Evolutionary conservation across 139 green algal species (phyloP), one percentile per base, ranked within the genome.

Genomic region (Chlamydomonas sp.): DNA sequence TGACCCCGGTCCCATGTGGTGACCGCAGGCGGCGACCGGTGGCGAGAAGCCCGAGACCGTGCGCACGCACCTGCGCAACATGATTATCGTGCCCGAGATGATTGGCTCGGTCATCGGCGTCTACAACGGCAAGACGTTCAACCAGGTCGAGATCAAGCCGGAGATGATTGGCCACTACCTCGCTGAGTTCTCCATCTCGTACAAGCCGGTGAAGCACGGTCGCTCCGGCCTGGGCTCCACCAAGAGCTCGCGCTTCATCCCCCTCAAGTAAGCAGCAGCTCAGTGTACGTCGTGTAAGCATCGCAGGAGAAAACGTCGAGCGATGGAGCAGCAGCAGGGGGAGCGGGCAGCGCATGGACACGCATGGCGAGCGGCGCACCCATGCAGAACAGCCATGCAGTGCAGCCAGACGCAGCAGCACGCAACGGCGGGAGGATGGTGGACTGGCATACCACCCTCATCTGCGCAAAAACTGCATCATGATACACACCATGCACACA

Each of bases 121-220:
- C 62, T 98, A 99, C 91, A 99, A 99, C 84, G 95, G 95, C 81
- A 98, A 98, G 87, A 95, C 89, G 48, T 99, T 98, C 89, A 98
- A 98, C 84, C 90, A 96, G 85, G 77, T 83, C 49, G 77, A 83
- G 77, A 79, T 83, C 35, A 83, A 83, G 91, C 93, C 92, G 31
- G 92, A 97, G 84, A 99, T 97, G 93, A 78, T 99, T 16, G 95
- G 92, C 43, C 88, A 97, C 83, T 99, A 99, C 86, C 85, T 99
- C 37, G 95, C 85, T 35, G 95, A 99, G 88, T 99, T 97, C 85
- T 98, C 95, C 64, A 98, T 99, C 87, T 89, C 85, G 4, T 99
- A 99, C 92, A 98, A 96, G 88, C 95, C 95, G 30, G 85, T 95
- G 38, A 94, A 91, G 85, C 95, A 99, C 89, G 95, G 95, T 43